These are phyloP conservation scores for Babesia caballi DNA, from an alignment of 169 alveolate species.

Conservation along the genomic window DNA sequence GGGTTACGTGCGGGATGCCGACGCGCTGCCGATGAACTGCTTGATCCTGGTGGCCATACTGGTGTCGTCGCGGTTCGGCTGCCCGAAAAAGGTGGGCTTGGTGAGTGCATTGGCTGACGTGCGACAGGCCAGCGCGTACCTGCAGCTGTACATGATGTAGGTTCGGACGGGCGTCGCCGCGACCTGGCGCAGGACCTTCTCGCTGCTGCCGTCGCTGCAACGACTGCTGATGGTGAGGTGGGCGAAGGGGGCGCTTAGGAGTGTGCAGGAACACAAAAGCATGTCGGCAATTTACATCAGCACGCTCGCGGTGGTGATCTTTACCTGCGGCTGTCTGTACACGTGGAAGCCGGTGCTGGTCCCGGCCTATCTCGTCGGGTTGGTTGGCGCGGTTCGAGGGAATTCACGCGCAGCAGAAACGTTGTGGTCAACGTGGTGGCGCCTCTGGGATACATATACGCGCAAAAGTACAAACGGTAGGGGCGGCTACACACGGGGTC, in stretches of 20 bases:
- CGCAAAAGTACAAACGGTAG: slow-evolving; percentile 58
- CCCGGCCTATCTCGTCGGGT: slow-evolving; percentile 43
- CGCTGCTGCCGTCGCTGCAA: slow-evolving; percentile 47
- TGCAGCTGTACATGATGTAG: slow-evolving; percentile 54
- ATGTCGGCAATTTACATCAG: not conserved
- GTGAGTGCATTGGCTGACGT: not conserved
- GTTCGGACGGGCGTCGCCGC: not conserved
- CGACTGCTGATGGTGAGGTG: slow-evolving; percentile 26
- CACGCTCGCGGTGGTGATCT: slow-evolving; percentile 11
- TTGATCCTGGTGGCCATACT: slow-evolving; percentile 40
- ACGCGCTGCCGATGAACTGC: slow-evolving; percentile 62
- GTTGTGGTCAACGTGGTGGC: slow-evolving; percentile 7
- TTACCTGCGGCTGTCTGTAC: slow-evolving; percentile 32
- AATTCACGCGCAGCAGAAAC: slow-evolving; percentile 1
- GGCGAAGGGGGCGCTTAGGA: not conserved
- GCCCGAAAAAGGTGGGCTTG: slow-evolving; percentile 24
- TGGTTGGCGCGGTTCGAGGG: not conserved
- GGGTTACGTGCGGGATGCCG: slow-evolving; percentile 41
- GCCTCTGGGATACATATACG: slow-evolving; percentile 54
- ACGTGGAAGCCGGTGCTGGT: slow-evolving; percentile 2
- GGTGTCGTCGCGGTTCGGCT: slow-evolving; percentile 49
- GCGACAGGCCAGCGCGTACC: slow-evolving; percentile 45
- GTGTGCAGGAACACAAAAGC: slow-evolving; percentile 4
- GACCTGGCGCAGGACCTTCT: slow-evolving; percentile 27
- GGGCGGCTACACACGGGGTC: not conserved